Evolutionary conservation across 108 stramenopile species (phyloP), one percentile per base, ranked within the genome.

Genomic region (Mayamaea pseudoterrestris): DNA sequence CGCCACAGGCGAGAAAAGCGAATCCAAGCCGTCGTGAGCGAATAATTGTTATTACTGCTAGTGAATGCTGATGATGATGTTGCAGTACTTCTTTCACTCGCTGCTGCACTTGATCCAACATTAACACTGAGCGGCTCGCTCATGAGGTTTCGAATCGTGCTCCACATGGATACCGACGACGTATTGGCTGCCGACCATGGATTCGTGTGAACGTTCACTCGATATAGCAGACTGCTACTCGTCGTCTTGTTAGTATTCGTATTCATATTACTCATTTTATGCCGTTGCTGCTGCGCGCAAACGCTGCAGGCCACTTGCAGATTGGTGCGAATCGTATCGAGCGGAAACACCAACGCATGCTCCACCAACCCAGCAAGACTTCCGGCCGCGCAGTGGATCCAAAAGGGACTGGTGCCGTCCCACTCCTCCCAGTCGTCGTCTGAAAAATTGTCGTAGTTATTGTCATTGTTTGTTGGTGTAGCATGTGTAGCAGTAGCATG

Each of bases 361-460:
- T 98, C 94, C 20, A 86, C 86, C 13, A 95, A 84, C 24, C 95
- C 97, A 17, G 95, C 95, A 40, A 94, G 45, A 39, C 74, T 78
- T 5, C 97, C 97, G n/a, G 97, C 97, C 16, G 93, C 57, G 53
- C 94, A 93, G 61, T 98, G 97, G 41, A 78, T 70, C 41, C 63
- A 57, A 60, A 97, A 98, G 28, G 90, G 86, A 13, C 70, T 68
- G 0, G 50, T 69, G 13, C 92, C 75, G 42, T 95, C 93, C 95
- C 94, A 98, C 71, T 98, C 97, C 71, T 98, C 95, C 93, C 93
- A 95, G 41, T 98, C 97, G 20, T 93, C 70, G 30, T 93, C 85
- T 1, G n/a, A n/a, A n/a, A n/a, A n/a, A n/a, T n/a, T n/a, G n/a
- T n/a, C n/a, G n/a, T n/a, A n/a, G n/a, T n/a, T n/a, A n/a, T n/a